Evolutionary conservation across 768 basidiomycete species (phyloP), one percentile per base, ranked within the genome.

Genomic region (Termitomyces heimii): DNA sequence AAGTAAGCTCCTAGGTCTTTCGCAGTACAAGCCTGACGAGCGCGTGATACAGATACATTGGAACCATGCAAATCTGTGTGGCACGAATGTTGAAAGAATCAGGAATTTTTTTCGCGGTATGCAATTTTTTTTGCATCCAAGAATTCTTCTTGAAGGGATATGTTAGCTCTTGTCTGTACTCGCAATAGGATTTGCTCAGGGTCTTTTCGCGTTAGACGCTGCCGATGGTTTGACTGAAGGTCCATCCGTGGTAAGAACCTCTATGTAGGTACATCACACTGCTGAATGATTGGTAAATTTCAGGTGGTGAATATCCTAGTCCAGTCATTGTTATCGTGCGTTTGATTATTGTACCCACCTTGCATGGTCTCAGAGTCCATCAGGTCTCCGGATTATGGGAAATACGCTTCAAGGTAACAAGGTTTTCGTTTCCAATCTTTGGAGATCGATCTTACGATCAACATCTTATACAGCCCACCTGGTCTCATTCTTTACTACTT

Each of bases 11-110:
- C 37, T 12, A 35, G 45, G 32, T n/a, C 54, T 14, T 34, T 39
- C 51, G 29, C n/a, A 35, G 28, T 39, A 14, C 0, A 39, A 40
- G 44, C 20, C 46, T 22, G 34, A 57, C 12, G 42, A 16, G 35
- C 37, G 47, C 50, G 47, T 34, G 9, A 12, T 1, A 32, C 9
- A 89, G 88, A 65, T 90, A 90, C 63, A 84, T 98, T 46, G 94
- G 94, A 8, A 94, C 89, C 0, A 86, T 97, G 86, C 93, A 96
- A 67, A 93, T 98, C 29, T 95, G 94, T 59, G 85, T 96, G 2
- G 85, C 91, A 20, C 80, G 93, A 13, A 98, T 98, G 94, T 72
- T 98, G 60, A 86, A 89, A 66, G 94, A 98, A 71, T 94, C 92
- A 20, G 87, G 91, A 3, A 85, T 97, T 48, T 95, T 95, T 75